phyloP scores from a whole-genome alignment of 1,284 basidiomycete genomes.

The Singerocomus inundabilis region DNA sequence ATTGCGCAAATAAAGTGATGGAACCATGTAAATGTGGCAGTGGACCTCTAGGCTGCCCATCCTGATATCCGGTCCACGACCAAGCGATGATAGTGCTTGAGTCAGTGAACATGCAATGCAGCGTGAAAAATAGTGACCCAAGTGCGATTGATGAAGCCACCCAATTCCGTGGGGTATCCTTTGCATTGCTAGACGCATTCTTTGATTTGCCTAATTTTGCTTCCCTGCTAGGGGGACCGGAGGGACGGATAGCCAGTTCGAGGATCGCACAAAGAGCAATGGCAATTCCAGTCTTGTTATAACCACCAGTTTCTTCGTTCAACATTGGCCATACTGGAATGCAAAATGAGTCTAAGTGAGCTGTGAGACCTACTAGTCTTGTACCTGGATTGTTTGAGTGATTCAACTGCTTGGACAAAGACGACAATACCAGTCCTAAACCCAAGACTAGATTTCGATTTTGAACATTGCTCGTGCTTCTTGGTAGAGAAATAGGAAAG shows the following conservation, averaged over 20 bases:
- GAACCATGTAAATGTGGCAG: constrained; percentile 73
- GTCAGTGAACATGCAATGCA: constrained; percentile 81
- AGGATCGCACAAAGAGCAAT: constrained; percentile 53
- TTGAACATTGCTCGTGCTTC: neutral
- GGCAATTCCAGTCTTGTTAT: constrained; percentile 65
- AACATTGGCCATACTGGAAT: constrained; percentile 78
- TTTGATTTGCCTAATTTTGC: constrained; percentile 5
- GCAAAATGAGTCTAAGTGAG: neutral
- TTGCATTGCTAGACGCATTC: constrained; percentile 8
- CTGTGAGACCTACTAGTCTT: neutral
- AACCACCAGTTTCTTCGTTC: constrained; percentile 64
- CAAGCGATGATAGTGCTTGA: constrained; percentile 84
- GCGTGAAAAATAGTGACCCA: constrained; percentile 71
- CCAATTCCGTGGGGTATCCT: constrained; percentile 38
- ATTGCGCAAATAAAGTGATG: constrained; percentile 67
- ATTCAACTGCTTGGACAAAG: constrained; percentile 77
- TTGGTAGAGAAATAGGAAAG: neutral
- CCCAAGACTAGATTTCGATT: constrained; percentile 50
- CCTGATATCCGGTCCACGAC: constrained; percentile 85
- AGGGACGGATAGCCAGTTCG: constrained; percentile 43
- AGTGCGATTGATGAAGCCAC: constrained; percentile 58
- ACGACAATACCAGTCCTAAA: constrained; percentile 66
- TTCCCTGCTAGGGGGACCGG: constrained; percentile 13
- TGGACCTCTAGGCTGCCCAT: constrained; percentile 66
- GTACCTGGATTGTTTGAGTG: constrained; percentile 79